Evolutionary conservation across 345 rosid species (phyloP).

Genomic region (Citrus cavaleriei): DNA sequence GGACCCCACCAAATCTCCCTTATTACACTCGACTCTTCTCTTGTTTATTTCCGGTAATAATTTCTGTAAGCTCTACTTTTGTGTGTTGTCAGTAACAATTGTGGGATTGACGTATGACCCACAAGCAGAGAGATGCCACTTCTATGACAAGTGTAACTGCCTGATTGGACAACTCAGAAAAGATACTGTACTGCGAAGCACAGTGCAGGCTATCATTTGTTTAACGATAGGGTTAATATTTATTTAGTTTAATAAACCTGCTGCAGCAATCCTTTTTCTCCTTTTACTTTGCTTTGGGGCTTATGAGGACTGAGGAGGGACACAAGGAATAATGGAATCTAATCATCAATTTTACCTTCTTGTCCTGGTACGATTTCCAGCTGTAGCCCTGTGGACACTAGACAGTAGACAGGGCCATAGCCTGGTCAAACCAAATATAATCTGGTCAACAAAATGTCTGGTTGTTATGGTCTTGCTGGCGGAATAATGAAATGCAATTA

Average conservation of each 20-base stretch:
- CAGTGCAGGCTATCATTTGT: slow-evolving; percentile 3
- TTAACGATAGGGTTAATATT: neutral
- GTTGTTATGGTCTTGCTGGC: slow-evolving; percentile 34
- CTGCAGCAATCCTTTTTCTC: slow-evolving; percentile 25
- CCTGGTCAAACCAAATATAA: slow-evolving; percentile 30
- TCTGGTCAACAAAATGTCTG: slow-evolving; percentile 28
- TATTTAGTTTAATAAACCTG: slow-evolving; percentile 17
- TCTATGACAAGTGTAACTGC: slow-evolving; percentile 1
- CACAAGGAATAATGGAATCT: slow-evolving; percentile 60
- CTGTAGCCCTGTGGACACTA: slow-evolving; percentile 23
- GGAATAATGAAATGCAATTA: slow-evolving; percentile 16
- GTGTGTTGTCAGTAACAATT: no score
- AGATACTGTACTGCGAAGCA: neutral
- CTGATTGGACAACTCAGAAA: slow-evolving; percentile 16
- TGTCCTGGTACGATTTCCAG: slow-evolving; percentile 49
- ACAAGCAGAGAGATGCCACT: neutral
- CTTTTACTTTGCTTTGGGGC: slow-evolving; percentile 15
- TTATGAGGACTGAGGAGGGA: slow-evolving; percentile 23
- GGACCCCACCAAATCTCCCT: slow-evolving; percentile 22
- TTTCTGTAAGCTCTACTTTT: no score
- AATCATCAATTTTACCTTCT: slow-evolving; percentile 40
- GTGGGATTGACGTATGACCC: no score
- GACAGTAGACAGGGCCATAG: neutral
- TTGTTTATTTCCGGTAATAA: no score
- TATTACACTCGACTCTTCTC: neutral